phyloP scores from a whole-genome alignment of 805 yeast species.

The Ogataea pignaliae region DNA sequence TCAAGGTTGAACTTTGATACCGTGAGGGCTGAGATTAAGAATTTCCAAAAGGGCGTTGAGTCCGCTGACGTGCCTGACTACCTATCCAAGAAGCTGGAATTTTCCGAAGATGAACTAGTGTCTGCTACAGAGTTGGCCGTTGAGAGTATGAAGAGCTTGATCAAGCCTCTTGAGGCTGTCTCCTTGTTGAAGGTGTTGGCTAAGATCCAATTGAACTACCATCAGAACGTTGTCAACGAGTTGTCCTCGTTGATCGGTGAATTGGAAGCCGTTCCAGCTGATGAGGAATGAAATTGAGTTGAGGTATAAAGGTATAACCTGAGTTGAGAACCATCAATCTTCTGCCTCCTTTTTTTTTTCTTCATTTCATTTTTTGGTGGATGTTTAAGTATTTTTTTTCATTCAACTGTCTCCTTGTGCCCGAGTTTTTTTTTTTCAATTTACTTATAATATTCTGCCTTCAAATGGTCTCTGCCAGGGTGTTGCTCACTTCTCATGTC shows the following conservation, averaged over 20 bases:
- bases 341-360: neutral
- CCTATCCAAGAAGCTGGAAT: slow-evolving; percentile 48
- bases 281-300: slow-evolving; percentile 30
- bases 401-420: neutral
- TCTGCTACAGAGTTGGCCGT: slow-evolving; percentile 76
- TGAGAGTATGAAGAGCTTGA: slow-evolving; percentile 68
- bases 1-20: slow-evolving; percentile 70
- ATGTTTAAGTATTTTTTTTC: neutral
- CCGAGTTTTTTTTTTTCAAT: too few relatives aligned
- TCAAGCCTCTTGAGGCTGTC: slow-evolving; percentile 62
- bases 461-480: too few relatives aligned
- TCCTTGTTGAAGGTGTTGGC: slow-evolving; percentile 62
- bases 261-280: slow-evolving; percentile 39
- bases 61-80: slow-evolving; percentile 42
- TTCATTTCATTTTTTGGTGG: neutral
- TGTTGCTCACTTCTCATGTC: too few relatives aligned
- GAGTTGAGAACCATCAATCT: neutral
- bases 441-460: too few relatives aligned
- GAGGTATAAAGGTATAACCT: too few relatives aligned
- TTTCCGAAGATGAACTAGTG: slow-evolving; percentile 73
- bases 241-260: slow-evolving; percentile 42
- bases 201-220: slow-evolving; percentile 64
- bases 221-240: slow-evolving; percentile 47
- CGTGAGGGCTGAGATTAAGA: slow-evolving; percentile 53
- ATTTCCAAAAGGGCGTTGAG: slow-evolving; percentile 31